Conservation (phyloP, 2,329 filamentous ascomycete genomes). For the Coniochaeta sp. region DNA sequence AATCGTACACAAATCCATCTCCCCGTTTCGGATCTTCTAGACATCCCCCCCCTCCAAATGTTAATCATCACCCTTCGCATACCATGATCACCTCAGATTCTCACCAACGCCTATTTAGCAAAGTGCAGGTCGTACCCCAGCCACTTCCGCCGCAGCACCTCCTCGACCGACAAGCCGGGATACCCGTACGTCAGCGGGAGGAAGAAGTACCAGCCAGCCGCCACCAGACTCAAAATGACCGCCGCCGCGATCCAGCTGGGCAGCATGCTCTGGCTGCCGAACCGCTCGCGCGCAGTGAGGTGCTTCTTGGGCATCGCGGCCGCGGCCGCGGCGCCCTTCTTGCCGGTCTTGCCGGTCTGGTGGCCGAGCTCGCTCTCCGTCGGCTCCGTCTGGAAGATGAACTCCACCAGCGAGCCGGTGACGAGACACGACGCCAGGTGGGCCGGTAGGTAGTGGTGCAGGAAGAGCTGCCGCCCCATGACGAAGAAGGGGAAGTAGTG, state of each 20-base stretch:
- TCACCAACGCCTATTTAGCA: constrained; percentile 59
- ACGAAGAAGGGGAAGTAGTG: constrained; percentile 97
- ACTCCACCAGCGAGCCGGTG: constrained; percentile 85
- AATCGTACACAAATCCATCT: too few species aligned
- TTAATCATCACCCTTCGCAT: not conserved
- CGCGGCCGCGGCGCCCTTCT: constrained; percentile 46
- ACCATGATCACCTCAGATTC: not conserved
- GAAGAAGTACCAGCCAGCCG: constrained; percentile 87
- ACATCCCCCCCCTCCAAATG: too few species aligned
- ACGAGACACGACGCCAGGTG: constrained; percentile 88
- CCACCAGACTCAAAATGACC: constrained; percentile 59
- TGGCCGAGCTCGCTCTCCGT: constrained; percentile 47
- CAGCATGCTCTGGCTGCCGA: constrained; percentile 69
- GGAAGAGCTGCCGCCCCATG: constrained; percentile 96
- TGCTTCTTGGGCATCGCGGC: constrained; percentile 47
- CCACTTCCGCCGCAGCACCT: constrained; percentile 85
- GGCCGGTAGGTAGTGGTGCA: constrained; percentile 94
- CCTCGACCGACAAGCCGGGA: constrained; percentile 72
- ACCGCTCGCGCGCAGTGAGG: constrained; percentile 72
- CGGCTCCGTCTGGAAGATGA: constrained; percentile 89
- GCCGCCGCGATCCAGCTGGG: constrained; percentile 71
- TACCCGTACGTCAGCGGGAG: constrained; percentile 92
- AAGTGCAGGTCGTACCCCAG: constrained; percentile 96
- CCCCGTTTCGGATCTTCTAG: too few species aligned
- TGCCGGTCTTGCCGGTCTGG: constrained; percentile 30